Percentiles rank a stretch among this genome's conserved stretches.
These are phyloP conservation scores for Calocybe gangraenosa DNA, from an alignment of 768 basidiomycete genomes.

Conservation along the genomic window DNA sequence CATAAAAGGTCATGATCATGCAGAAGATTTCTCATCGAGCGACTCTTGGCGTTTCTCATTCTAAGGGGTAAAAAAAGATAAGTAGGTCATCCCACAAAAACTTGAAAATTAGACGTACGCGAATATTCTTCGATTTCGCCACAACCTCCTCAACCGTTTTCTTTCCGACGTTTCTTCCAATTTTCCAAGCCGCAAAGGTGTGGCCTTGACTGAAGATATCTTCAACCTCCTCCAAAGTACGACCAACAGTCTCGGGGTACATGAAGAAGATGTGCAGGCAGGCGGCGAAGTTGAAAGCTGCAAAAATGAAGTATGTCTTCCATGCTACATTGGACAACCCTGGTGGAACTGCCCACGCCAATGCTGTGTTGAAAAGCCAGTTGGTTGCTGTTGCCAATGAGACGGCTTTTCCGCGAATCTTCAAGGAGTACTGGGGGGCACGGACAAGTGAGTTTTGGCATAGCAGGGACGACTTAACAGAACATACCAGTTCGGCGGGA, in stretches of 20 bases:
- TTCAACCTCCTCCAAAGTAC: slow-evolving; percentile 76
- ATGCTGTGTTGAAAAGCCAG: slow-evolving; percentile 70
- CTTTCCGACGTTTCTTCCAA: slow-evolving; percentile 57
- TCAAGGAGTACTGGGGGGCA: slow-evolving; percentile 43
- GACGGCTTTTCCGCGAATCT: slow-evolving; percentile 59
- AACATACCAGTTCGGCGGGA: slow-evolving; percentile 54
- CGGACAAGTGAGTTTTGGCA: neutral
- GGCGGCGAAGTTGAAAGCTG: slow-evolving; percentile 69
- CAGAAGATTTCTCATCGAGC: slow-evolving; percentile 11
- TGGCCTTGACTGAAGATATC: slow-evolving; percentile 72
- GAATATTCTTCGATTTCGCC: slow-evolving; percentile 20
- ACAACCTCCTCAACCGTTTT: slow-evolving; percentile 53
- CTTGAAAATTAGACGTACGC: slow-evolving; percentile 3
- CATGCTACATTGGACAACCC: slow-evolving; percentile 63
- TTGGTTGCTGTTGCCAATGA: slow-evolving; percentile 51
- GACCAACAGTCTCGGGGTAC: slow-evolving; percentile 74
- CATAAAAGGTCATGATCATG: too few species aligned
- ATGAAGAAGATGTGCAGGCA: slow-evolving; percentile 73
- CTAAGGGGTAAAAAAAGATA: neutral
- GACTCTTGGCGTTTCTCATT: slow-evolving; percentile 7
- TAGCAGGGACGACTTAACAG: neutral
- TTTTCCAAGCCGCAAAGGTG: slow-evolving; percentile 66
- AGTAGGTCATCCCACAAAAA: neutral
- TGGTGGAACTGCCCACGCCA: slow-evolving; percentile 74
- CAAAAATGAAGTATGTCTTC: slow-evolving; percentile 78